Evolutionary conservation across 371 early-diverging fungal species (phyloP), one percentile per base, ranked within the genome.

Genomic region (Actinomucor elegans): DNA sequence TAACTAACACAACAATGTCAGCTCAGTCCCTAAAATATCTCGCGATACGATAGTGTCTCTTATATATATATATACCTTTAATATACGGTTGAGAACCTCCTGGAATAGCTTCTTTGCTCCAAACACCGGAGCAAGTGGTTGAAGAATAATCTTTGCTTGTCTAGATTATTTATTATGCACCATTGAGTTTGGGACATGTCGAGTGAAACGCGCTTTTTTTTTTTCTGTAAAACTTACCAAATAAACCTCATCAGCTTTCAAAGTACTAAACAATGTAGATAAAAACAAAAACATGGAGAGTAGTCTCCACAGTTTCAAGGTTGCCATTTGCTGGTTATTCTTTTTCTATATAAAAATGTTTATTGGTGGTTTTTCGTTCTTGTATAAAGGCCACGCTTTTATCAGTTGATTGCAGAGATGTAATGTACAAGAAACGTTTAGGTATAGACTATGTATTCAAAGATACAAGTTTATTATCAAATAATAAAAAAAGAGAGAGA

Each of bases 81-180:
- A 81, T 70, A 50, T 53, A 75, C 2, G 81, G 73, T 34, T 71
- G 60, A 18, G 45, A 34, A 3, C 79, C 77, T 18, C 73, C 75
- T 8, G 74, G 77, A 57, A 81, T 70, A 12, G 69, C 52, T 3
- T 58, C 44, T 48, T 77, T 73, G 40, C 71, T 67, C 73, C 67
- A 81, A 24, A 81, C 66, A 24, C 79, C 79, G 3, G 77, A 76
- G 33, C 81, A 81, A 32, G 69, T 57, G 3, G 75, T 73, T n/a
- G 73, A 56, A 49, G 71, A 75, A 33, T 54, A 61, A 28, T 74
- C 73, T 43, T 66, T 59, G 21, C 73, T 72, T 27, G 72, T 65
- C 76, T 75, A 41, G 29, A 38, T 17, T n/a, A 29, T 29, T 11
- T 12, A n/a, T n/a, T n/a, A n/a, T n/a, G n/a, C n/a, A n/a, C n/a